Conservation (phyloP, 2,329 filamentous ascomycete species). For the Pyrenophora graminea region DNA sequence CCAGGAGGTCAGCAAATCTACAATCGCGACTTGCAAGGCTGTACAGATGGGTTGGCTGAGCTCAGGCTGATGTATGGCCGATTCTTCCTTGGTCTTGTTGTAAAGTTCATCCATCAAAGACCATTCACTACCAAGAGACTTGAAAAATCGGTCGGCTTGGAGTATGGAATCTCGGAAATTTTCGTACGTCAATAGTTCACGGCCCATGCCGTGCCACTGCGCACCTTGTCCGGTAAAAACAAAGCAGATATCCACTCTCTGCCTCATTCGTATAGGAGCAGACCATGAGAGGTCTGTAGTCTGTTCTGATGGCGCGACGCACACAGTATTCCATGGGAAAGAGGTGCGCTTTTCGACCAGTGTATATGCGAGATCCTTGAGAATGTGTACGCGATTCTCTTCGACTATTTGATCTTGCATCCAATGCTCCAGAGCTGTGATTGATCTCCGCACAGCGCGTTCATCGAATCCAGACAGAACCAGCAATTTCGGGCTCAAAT, state of each 20-base stretch:
- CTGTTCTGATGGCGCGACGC: not conserved
- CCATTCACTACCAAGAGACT: slow-evolving; percentile 19
- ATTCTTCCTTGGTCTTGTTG: slow-evolving; percentile 3
- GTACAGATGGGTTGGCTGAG: slow-evolving; percentile 28
- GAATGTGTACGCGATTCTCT: not conserved
- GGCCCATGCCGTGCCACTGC: slow-evolving; percentile 33
- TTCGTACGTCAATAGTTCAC: slow-evolving; percentile 20
- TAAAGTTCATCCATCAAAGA: slow-evolving; percentile 18
- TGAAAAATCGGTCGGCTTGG: slow-evolving; percentile 15
- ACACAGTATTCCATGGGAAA: slow-evolving; percentile 15
- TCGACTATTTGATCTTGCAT: not conserved
- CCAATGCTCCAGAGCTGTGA: slow-evolving; percentile 4
- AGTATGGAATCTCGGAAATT: slow-evolving; percentile 17
- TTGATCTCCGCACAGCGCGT: slow-evolving; percentile 3
- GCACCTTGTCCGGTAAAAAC: slow-evolving; percentile 43
- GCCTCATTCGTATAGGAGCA: slow-evolving; percentile 2
- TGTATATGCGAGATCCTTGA: slow-evolving; percentile 17
- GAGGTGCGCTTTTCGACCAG: slow-evolving; percentile 9
- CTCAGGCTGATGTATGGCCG: slow-evolving; percentile 17
- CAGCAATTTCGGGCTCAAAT: not conserved
- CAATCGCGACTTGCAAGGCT: slow-evolving; percentile 25
- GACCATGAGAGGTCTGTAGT: slow-evolving; percentile 3
- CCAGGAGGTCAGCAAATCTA: slow-evolving; percentile 22
- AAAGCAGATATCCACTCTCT: slow-evolving; percentile 2
- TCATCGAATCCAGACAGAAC: slow-evolving; percentile 15